phyloP scores from a whole-genome alignment of 805 yeast species.

The Lipomyces yamanashiensis region DNA sequence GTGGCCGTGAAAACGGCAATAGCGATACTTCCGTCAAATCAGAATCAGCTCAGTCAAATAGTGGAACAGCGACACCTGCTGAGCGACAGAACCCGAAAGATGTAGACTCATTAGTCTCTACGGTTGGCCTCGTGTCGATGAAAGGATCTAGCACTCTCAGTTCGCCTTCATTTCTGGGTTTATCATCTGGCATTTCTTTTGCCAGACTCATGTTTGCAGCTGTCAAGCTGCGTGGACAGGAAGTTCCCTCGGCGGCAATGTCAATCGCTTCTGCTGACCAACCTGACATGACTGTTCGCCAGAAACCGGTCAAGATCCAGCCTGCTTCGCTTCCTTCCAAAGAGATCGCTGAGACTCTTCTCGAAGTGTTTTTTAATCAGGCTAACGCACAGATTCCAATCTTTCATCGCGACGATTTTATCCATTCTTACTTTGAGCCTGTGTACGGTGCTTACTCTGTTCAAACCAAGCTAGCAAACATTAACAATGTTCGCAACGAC shows the following conservation, averaged over 20 bases:
- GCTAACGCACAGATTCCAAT: constrained; percentile 85
- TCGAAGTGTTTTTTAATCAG: constrained; percentile 72
- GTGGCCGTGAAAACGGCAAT: not conserved
- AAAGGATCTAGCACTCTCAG: constrained; percentile 37
- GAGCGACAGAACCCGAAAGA: constrained; percentile 22
- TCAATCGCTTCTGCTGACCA: constrained; percentile 35
- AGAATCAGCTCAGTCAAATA: not conserved
- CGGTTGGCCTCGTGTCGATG: constrained; percentile 42
- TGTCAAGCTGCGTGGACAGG: constrained; percentile 52
- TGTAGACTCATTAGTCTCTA: constrained; percentile 39
- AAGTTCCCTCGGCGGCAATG: constrained; percentile 38
- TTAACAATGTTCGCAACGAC: constrained; percentile 34
- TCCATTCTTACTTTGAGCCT: constrained; percentile 71
- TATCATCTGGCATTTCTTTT: constrained; percentile 63
- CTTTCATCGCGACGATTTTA: constrained; percentile 77
- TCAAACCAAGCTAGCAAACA: constrained; percentile 57
- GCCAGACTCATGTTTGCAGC: constrained; percentile 81
- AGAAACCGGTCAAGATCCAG: constrained; percentile 35
- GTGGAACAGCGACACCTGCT: not conserved
- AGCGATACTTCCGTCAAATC: constrained; percentile 5
- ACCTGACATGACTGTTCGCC: constrained; percentile 38
- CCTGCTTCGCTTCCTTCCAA: constrained; percentile 71
- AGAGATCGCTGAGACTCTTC: constrained; percentile 65
- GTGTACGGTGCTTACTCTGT: constrained; percentile 71
- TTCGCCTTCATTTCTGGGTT: constrained; percentile 42